Evolutionary conservation across 305 asterid species (phyloP).

Genomic region (Fraxinus ornus): DNA sequence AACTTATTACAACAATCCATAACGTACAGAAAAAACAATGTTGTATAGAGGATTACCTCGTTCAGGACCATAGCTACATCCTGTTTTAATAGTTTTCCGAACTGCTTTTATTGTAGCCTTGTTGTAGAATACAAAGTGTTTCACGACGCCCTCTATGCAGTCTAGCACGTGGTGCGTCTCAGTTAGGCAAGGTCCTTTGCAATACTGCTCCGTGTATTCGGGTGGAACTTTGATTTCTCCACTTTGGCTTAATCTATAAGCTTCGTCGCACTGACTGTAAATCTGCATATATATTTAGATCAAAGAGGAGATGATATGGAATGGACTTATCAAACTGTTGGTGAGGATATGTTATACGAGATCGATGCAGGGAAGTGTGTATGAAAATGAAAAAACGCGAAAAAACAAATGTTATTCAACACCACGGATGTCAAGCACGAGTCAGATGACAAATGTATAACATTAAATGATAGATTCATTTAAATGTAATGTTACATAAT

Average conservation of each 20-base stretch:
- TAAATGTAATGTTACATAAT: too few species aligned
- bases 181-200: constrained; percentile 62
- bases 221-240: constrained; percentile 68
- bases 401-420: not conserved
- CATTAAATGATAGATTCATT: not conserved
- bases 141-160: constrained; percentile 46
- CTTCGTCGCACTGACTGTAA: constrained; percentile 62
- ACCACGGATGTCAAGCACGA: not conserved
- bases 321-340: not conserved
- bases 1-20: not conserved
- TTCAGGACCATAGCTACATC: constrained; percentile 70
- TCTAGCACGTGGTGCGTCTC: constrained; percentile 68
- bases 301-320: not conserved
- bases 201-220: constrained; percentile 56
- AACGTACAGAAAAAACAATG: not conserved
- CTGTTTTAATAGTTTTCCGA: constrained; percentile 50
- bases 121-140: constrained; percentile 55
- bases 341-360: not conserved
- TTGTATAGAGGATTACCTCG: constrained; percentile 39
- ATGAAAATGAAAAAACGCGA: not conserved
- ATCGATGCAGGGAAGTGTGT: not conserved
- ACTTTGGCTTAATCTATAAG: constrained; percentile 51
- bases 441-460: too few species aligned
- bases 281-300: constrained; percentile 39
- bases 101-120: constrained; percentile 52